A percentile compares a stretch with the other conserved stretches of the same genome.
These are phyloP conservation scores for Fusarium austroafricanum DNA, from an alignment of 2,329 filamentous ascomycete species.

Conservation along the genomic window DNA sequence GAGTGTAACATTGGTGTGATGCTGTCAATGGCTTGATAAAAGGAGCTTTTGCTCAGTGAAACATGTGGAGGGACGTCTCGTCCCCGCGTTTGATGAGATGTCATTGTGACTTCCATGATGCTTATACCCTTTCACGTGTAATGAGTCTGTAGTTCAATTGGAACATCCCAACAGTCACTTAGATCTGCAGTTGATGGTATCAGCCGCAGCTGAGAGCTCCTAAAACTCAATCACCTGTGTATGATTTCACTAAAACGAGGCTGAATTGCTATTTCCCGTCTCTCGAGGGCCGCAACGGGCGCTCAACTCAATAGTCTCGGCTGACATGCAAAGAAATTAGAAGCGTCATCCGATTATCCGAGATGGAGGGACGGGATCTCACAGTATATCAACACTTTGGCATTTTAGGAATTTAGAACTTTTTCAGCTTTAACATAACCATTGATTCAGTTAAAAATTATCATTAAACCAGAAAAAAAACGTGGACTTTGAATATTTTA, in stretches of 20 bases:
- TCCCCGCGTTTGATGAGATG: background rate
- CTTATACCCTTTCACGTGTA: background rate
- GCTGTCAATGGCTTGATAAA: background rate
- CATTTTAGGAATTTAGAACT: background rate
- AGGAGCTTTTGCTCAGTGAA: background rate
- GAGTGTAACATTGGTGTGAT: background rate
- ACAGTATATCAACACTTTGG: conserved; percentile 4
- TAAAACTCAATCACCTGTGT: background rate
- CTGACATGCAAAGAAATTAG: background rate
- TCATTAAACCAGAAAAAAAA: background rate
- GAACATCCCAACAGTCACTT: background rate
- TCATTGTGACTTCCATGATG: background rate
- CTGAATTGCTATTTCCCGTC: background rate
- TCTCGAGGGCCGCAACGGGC: background rate
- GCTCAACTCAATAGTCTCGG: background rate
- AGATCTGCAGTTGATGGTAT: background rate
- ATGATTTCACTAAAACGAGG: background rate
- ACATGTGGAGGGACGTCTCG: background rate
- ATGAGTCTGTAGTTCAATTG: background rate
- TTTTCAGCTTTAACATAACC: background rate
- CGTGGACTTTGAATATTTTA: background rate
- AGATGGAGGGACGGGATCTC: conserved; percentile 28
- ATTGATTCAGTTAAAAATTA: conserved; percentile 2
- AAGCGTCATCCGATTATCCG: conserved; percentile 9
- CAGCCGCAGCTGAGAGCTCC: background rate